Base-by-base conservation (phyloP, 768 basidiomycete genomes). In the Lentinula guzmanii region DNA sequence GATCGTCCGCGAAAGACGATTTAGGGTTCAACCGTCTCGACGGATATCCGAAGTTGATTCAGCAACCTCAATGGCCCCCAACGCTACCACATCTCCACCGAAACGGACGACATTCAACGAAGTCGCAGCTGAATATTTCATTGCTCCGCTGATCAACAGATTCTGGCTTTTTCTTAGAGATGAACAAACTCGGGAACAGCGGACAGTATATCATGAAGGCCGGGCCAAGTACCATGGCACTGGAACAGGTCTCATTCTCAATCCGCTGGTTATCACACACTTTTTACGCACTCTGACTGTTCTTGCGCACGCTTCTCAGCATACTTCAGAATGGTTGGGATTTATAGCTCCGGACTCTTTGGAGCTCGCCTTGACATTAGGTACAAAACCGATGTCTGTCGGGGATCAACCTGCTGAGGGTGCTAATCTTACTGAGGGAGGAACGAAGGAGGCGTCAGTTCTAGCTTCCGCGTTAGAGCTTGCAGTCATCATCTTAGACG, bases 141-240 rank as follows among this genome's bases (percentile, higher is more conserved):
- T 97, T 55, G 84, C 87, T 62, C 97, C 97, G 0, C 77, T 98
- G 57, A 83, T 98, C 74, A 90, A 95, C 66, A 84, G 88, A n/a
- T 97, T 98, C 74, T 99, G 95, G 95, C 69, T 81, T n/a, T 93
- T 95, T 74, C 83, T 97, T 50, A 85, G 91, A 6, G 93, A 96
- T 66, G 87, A 91, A 67, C 86, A 90, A 66, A 79, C 83, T 2
- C 81, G 92, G 41, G 90, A 93, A 68, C 82, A 84, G 56, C 82
- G 91, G 45, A 88, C 88, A 2, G 78, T 82, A 2, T 79, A 80
- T 43, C 78, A 78, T n/a, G 74, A 81, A 31, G 76, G 75, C n/a
- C 70, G 85, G 31, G 71, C 80, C 45, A 79, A 78, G 58, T 93
- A 91, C 67, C 80, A 81, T 15, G 84, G 89, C 1, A 85, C 90